A percentile compares a stretch with the other conserved stretches of the same genome.
phyloP scores from a whole-genome alignment of 164 flowering plant species.

The Vitis cinerea region DNA sequence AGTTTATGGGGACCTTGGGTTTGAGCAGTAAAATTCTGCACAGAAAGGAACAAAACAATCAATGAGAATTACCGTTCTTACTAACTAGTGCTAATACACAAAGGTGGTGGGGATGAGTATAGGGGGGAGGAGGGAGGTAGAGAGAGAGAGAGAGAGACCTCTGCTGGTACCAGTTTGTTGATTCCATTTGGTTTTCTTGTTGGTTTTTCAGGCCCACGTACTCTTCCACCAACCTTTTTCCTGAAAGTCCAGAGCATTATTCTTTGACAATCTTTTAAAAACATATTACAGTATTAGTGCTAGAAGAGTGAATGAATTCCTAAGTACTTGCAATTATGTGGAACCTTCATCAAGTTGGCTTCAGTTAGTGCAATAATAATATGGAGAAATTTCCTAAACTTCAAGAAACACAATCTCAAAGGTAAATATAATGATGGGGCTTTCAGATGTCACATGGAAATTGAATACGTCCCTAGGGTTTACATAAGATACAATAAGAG shows the following conservation, averaged over 20 bases:
- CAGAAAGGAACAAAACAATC: not conserved
- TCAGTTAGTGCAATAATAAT: no score
- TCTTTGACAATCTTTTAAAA: no score
- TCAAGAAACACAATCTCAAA: no score
- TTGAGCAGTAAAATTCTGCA: conserved; percentile 36
- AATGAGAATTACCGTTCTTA: not conserved
- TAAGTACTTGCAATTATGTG: no score
- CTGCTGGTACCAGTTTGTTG: conserved; percentile 52
- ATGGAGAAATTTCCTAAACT: no score
- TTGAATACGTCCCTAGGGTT: not conserved
- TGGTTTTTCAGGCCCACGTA: conserved; percentile 47
- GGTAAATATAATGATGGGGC: no score
- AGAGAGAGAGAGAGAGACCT: conserved; percentile 39
- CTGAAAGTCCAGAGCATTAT: conserved; percentile 26
- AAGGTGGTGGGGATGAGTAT: no score
- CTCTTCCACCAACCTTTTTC: conserved; percentile 46
- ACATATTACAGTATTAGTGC: no score
- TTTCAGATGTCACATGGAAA: not conserved
- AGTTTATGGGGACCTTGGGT: conserved; percentile 23
- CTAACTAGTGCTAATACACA: not conserved
- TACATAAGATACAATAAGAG: no score
- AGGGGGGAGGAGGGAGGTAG: not conserved
- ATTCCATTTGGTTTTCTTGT: conserved; percentile 37
- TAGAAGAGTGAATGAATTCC: no score
- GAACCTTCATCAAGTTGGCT: no score